Evolutionary conservation across 1,139 yeast species (phyloP).

Genomic region (Taphrina populina): DNA sequence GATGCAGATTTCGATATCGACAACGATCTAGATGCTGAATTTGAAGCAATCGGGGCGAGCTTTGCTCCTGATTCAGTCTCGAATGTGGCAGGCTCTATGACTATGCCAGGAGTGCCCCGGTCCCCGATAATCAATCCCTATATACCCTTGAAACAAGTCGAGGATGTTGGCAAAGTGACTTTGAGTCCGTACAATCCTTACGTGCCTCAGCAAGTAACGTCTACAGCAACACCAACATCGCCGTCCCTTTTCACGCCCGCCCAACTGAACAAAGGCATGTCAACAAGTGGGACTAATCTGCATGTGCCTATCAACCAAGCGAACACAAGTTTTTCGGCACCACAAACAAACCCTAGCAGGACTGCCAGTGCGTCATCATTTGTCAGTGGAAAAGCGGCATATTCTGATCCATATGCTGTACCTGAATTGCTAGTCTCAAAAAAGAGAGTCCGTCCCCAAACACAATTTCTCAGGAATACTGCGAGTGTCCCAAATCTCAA

Average conservation of each 20-base stretch:
- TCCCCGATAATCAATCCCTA: conserved; percentile 7
- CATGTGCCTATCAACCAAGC: background rate
- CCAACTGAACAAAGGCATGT: background rate
- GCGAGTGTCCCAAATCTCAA: conserved; percentile 26
- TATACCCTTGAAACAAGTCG: too few relatives aligned
- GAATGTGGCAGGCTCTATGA: background rate
- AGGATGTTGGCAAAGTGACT: too few relatives aligned
- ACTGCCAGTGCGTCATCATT: conserved; percentile 20
- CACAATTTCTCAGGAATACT: conserved; percentile 9
- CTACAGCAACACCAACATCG: background rate
- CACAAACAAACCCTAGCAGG: background rate
- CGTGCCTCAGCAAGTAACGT: background rate
- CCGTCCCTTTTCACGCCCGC: conserved; percentile 18
- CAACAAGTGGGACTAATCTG: background rate
- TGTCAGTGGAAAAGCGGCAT: conserved; percentile 18
- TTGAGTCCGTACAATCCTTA: too few relatives aligned
- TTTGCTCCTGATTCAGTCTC: background rate
- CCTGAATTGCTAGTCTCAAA: conserved; percentile 21
- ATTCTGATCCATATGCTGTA: conserved; percentile 27
- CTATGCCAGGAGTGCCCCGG: too few relatives aligned
- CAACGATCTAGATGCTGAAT: conserved; percentile 24
- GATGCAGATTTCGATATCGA: conserved; percentile 27
- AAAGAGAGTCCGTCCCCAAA: conserved; percentile 14
- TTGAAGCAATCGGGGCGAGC: conserved; percentile 19
- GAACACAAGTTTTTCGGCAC: conserved; percentile 7